Evolutionary conservation across 2,329 filamentous ascomycete species (phyloP).

Genomic region (Tolypocladium pustulatum): DNA sequence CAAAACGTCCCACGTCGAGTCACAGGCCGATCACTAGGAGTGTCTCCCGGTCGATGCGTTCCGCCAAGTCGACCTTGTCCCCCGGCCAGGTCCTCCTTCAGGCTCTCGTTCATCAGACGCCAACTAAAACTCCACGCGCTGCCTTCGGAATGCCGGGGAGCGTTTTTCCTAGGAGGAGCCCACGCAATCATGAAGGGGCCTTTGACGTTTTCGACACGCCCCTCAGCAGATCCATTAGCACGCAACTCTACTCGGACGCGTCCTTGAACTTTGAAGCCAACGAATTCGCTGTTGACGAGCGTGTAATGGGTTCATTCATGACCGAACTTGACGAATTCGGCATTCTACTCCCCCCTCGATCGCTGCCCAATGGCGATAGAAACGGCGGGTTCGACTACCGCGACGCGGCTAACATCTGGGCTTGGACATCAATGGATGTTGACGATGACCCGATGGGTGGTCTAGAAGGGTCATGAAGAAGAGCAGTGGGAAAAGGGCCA

Average conservation of each 20-base stretch:
- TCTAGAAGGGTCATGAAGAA: background rate
- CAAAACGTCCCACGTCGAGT: constrained; percentile 49
- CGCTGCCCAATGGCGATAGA: constrained; percentile 26
- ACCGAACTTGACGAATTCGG: constrained; percentile 36
- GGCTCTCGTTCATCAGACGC: constrained; percentile 30
- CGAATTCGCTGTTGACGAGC: background rate
- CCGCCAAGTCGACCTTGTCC: constrained; percentile 31
- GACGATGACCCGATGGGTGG: background rate
- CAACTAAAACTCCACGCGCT: constrained; percentile 31
- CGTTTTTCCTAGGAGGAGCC: constrained; percentile 30
- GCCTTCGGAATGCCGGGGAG: constrained; percentile 16
- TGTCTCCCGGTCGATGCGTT: constrained; percentile 45
- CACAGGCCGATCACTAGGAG: constrained; percentile 52
- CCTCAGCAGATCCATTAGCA: constrained; percentile 49
- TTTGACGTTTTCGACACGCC: constrained; percentile 41
- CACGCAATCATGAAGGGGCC: constrained; percentile 25
- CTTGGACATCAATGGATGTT: constrained; percentile 12
- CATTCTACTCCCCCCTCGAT: constrained; percentile 36
- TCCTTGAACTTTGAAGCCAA: constrained; percentile 29
- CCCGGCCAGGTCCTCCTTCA: constrained; percentile 26
- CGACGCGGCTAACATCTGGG: constrained; percentile 16
- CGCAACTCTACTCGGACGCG: constrained; percentile 50
- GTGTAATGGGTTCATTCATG: constrained; percentile 8
- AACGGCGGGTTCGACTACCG: constrained; percentile 19
- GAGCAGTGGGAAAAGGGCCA: background rate